A percentile compares a stretch with the other conserved stretches of the same genome.
These are phyloP conservation scores for Cyberlindnera bimundalis DNA, from an alignment of 805 yeast species.

Conservation along the genomic window DNA sequence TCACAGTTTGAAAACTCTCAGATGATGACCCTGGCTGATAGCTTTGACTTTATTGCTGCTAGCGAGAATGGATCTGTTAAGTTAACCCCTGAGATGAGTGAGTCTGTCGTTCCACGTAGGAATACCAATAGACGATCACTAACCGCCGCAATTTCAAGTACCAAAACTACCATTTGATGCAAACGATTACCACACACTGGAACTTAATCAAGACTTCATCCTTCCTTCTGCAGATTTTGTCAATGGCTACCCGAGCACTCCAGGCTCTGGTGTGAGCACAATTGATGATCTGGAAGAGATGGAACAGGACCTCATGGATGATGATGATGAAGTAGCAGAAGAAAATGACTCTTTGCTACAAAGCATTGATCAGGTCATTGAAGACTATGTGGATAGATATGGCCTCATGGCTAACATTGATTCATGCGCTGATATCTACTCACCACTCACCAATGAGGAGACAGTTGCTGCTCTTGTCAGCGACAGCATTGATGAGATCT, in stretches of 20 bases:
- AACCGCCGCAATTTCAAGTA: too few relatives aligned
- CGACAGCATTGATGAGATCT: neutral
- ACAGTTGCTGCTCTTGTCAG: neutral
- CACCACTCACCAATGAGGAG: neutral
- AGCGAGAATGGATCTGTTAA: neutral
- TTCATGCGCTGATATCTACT: neutral
- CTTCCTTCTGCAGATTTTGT: conserved; percentile 18
- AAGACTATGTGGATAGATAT: neutral
- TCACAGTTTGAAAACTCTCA: neutral
- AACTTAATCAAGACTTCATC: conserved; percentile 25
- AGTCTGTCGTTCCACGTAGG: too few relatives aligned
- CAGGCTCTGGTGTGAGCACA: neutral
- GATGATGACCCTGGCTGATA: conserved; percentile 4
- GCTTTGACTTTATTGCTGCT: neutral
- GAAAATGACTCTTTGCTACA: neutral
- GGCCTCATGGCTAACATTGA: neutral
- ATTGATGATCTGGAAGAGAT: neutral
- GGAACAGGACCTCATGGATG: neutral
- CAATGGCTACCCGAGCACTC: conserved; percentile 16
- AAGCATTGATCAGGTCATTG: neutral
- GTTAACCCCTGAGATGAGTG: conserved; percentile 12
- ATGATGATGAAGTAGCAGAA: neutral
- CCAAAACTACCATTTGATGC: conserved; percentile 26
- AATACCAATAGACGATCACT: too few relatives aligned
- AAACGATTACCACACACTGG: conserved; percentile 24